Conservation (phyloP, 805 yeast species). For the Schizosaccharomyces osmophilus region DNA sequence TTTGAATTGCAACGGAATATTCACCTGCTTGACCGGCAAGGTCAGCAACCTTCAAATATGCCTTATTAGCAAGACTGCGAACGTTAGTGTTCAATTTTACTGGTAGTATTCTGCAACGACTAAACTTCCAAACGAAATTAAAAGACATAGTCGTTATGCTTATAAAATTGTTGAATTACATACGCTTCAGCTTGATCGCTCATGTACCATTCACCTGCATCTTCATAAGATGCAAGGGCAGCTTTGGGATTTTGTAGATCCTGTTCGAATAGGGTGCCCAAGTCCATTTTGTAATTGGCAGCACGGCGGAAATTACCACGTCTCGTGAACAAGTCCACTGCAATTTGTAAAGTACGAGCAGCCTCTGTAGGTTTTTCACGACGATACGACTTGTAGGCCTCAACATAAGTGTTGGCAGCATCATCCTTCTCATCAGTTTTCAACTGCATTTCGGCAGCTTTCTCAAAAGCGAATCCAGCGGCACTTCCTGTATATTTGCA, state of each 20-base stretch:
- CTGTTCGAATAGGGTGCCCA: slow-evolving; percentile 66
- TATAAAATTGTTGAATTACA: slow-evolving; percentile 1
- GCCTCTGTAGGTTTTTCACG: slow-evolving; percentile 48
- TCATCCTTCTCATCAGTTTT: slow-evolving; percentile 64
- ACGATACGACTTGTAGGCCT: slow-evolving; percentile 71
- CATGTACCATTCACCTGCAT: slow-evolving; percentile 87
- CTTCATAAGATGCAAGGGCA: slow-evolving; percentile 61
- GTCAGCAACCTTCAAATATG: slow-evolving; percentile 73
- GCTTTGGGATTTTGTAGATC: slow-evolving; percentile 38
- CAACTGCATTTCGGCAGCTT: slow-evolving; percentile 60
- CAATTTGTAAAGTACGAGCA: slow-evolving; percentile 48
- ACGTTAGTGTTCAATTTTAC: neutral
- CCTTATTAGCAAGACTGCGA: slow-evolving; percentile 43
- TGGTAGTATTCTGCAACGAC: neutral
- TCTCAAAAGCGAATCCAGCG: slow-evolving; percentile 68
- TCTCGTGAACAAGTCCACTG: slow-evolving; percentile 60
- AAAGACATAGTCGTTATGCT: neutral
- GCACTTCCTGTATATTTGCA: slow-evolving; percentile 16
- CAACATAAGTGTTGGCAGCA: slow-evolving; percentile 71
- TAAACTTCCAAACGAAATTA: neutral
- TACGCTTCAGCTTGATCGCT: slow-evolving; percentile 79
- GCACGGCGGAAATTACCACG: slow-evolving; percentile 92
- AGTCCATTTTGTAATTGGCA: slow-evolving; percentile 77
- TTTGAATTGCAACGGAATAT: slow-evolving; percentile 48
- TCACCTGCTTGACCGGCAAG: slow-evolving; percentile 53